phyloP scores from a whole-genome alignment of 2,329 filamentous ascomycete species.

The Penicillium frequentans region DNA sequence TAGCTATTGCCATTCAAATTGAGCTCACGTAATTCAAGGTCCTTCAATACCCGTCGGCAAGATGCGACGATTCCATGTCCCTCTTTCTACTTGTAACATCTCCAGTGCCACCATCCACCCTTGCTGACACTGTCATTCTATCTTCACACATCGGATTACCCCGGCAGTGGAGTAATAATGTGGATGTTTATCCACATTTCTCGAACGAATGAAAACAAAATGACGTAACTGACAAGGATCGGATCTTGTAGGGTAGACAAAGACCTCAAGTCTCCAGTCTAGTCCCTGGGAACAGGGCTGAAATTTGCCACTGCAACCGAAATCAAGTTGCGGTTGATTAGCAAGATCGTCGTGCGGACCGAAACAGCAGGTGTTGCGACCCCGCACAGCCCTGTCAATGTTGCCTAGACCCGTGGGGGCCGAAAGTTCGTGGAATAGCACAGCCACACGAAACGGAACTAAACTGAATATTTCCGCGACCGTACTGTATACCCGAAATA shows the following conservation, averaged over 20 bases:
- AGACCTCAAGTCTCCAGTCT: background rate
- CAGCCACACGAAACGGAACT: background rate
- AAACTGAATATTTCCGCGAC: too few relatives aligned
- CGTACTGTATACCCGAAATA: background rate
- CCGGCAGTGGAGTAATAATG: background rate
- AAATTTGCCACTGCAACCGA: background rate
- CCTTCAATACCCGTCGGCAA: too few relatives aligned
- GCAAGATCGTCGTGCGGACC: background rate
- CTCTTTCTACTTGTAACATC: too few relatives aligned
- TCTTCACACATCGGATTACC: too few relatives aligned
- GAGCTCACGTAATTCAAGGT: too few relatives aligned
- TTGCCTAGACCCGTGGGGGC: background rate
- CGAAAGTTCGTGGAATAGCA: background rate
- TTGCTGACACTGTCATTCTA: too few relatives aligned
- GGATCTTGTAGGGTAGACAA: background rate
- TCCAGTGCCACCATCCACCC: too few relatives aligned
- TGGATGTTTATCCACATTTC: background rate
- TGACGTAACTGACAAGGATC: background rate
- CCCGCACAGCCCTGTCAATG: background rate
- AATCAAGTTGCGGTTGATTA: background rate
- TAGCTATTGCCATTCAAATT: too few relatives aligned
- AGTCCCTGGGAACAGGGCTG: background rate
- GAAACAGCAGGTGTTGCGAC: background rate
- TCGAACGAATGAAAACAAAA: background rate
- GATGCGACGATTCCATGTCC: too few relatives aligned